Evolutionary conservation across 768 basidiomycete genomes (phyloP), one percentile per base, ranked within the genome.

Genomic region (Cyathus striatus): DNA sequence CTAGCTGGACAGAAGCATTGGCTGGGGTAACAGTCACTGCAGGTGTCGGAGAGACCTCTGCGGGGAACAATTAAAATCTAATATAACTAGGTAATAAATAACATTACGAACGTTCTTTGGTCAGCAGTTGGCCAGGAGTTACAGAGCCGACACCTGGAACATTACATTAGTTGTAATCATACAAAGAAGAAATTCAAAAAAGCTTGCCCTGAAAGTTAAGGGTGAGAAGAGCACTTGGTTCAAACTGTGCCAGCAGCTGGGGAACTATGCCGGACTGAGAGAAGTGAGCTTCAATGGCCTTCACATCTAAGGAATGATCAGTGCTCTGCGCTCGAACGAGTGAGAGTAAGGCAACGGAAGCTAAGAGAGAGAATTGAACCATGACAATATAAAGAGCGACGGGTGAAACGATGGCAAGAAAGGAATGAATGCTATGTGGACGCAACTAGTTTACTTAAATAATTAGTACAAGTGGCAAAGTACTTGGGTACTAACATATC

Each of bases 271-370:
- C 67, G 14, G 81, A 69, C 46, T 76, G 73, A 12, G 52, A 61
- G 59, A 90, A 85, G 59, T 89, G 80, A 17, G 86, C 87, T 55
- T 83, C 64, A 40, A 86, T 78, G 25, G 75, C 78, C 43, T 69
- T 69, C 37, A 86, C 63, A 44, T 71, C 70, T 25, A 81, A 48
- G 17, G 56, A 47, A 24, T 62, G 60, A 42, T 65, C 65, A 43
- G 62, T 63, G 43, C 57, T 50, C 58, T 83, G 79, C 18, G 78
- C 78, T 25, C 57, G 48, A 43, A 63, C 66, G 53, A 73, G 58
- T 23, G 70, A 64, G 41, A 68, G 52, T 50, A 80, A 53, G 45
- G 66, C 57, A 41, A 73, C 54, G 47, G 64, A 56, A 43, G 58
- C 47, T 56, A 68, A 33, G 49, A 65, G 27, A 38, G 61, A 47